Conservation (phyloP, 2,329 filamentous ascomycete species). For the Stemphylium lycopersici region DNA sequence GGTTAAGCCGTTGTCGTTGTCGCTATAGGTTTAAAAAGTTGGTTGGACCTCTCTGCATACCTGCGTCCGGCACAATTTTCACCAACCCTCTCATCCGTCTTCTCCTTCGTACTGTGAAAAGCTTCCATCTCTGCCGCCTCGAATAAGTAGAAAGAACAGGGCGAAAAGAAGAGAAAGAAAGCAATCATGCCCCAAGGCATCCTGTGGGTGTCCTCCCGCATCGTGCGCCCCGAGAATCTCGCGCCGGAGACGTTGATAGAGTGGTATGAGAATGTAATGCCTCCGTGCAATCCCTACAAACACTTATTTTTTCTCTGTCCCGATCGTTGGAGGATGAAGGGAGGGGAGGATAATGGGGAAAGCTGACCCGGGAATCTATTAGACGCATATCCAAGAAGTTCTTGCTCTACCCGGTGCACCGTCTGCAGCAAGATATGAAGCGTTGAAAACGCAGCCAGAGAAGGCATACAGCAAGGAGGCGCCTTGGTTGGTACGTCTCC, state of each 20-base stretch:
- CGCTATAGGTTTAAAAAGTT: too few relatives aligned
- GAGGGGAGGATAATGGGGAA: too few relatives aligned
- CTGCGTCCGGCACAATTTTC: too few relatives aligned
- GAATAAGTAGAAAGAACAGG: neutral
- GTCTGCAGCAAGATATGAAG: conserved; percentile 33
- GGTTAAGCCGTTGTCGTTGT: too few relatives aligned
- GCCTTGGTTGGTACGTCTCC: conserved; percentile 25
- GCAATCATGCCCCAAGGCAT: conserved; percentile 30
- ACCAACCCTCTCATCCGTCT: too few relatives aligned
- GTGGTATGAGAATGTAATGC: conserved; percentile 42
- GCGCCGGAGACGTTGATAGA: conserved; percentile 21
- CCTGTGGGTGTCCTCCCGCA: conserved; percentile 36
- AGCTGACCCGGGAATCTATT: too few relatives aligned
- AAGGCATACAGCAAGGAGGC: conserved; percentile 12
- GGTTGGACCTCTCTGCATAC: too few relatives aligned
- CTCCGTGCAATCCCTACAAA: too few relatives aligned
- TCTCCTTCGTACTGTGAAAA: too few relatives aligned
- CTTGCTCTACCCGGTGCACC: conserved; percentile 30
- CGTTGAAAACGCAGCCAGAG: conserved; percentile 16
- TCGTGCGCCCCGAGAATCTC: conserved; percentile 10
- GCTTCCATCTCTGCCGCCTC: too few relatives aligned
- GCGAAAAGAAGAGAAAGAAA: neutral
- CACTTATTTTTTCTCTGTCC: too few relatives aligned
- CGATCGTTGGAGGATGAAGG: too few relatives aligned
- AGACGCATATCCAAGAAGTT: conserved; percentile 31